Conservation (phyloP, 495 filamentous ascomycete genomes). For the Aspergillus incahuasiensis region DNA sequence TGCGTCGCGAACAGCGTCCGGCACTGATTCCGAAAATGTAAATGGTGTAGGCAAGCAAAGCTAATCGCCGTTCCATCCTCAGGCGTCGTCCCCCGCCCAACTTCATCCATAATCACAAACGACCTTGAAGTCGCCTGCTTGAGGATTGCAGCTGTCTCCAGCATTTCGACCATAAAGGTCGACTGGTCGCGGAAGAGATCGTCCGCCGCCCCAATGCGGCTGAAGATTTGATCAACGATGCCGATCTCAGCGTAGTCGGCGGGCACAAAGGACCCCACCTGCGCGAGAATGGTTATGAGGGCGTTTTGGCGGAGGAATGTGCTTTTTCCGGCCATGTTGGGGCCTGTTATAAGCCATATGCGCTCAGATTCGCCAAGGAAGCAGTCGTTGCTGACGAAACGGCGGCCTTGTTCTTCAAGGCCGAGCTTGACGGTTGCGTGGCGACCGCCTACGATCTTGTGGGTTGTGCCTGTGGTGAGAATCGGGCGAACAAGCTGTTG, state of each 20-base stretch:
- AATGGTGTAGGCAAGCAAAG: constrained; percentile 79
- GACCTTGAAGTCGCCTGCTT: constrained; percentile 50
- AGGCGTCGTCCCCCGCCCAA: constrained; percentile 89
- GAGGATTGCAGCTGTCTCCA: constrained; percentile 50
- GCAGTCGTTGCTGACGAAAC: constrained; percentile 85
- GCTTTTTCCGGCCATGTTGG: constrained; percentile 98
- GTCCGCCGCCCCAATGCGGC: constrained; percentile 86
- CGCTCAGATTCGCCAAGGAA: constrained; percentile 63
- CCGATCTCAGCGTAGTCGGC: constrained; percentile 80
- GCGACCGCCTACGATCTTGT: constrained; percentile 74
- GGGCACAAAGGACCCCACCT: constrained; percentile 87
- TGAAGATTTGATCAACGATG: constrained; percentile 89
- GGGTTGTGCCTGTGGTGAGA: constrained; percentile 51
- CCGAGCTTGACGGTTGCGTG: constrained; percentile 87
- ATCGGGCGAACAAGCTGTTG: constrained; percentile 68
- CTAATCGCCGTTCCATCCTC: constrained; percentile 86
- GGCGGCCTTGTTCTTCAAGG: constrained; percentile 71
- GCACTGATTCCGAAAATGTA: constrained; percentile 69
- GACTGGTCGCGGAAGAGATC: constrained; percentile 88
- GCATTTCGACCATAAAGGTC: constrained; percentile 77
- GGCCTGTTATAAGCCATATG: constrained; percentile 88
- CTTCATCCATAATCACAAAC: constrained; percentile 99
- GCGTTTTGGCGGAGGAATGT: constrained; percentile 95
- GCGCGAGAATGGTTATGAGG: constrained; percentile 85
- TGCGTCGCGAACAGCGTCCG: constrained; percentile 91